Evolutionary conservation across 352 stramenopile genomes (phyloP).

Genomic region (Phytophthora cactorum): DNA sequence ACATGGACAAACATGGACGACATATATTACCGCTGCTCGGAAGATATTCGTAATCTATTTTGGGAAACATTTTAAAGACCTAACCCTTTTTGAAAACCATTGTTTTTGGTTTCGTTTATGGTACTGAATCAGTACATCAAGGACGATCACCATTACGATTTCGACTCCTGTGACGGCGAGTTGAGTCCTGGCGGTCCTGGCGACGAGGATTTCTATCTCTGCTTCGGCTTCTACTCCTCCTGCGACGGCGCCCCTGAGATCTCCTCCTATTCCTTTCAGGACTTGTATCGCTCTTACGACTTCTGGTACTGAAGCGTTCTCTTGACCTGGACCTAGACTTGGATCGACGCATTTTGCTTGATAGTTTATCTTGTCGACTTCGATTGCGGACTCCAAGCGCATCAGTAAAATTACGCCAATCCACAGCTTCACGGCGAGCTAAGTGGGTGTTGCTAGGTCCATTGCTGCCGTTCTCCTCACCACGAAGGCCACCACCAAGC

Average conservation of each 20-base stretch:
- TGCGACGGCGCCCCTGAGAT: not conserved
- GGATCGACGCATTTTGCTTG: constrained; percentile 1
- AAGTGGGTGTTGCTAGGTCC: not conserved
- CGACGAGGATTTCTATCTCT: constrained; percentile 16
- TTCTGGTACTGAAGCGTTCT: not conserved
- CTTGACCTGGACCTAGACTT: constrained; percentile 26
- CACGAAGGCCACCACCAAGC: constrained; percentile 31
- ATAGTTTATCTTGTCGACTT: constrained; percentile 12
- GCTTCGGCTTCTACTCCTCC: constrained; percentile 27
- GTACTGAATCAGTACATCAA: not conserved
- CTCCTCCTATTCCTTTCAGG: constrained; percentile 2
- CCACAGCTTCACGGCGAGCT: constrained; percentile 3
- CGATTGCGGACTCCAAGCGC: constrained; percentile 49
- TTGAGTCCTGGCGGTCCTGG: not conserved
- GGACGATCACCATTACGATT: constrained; percentile 1
- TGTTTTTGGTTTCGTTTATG: constrained; percentile 17
- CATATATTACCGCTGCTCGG: no score
- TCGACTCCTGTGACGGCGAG: constrained; percentile 1
- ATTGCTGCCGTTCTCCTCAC: not conserved
- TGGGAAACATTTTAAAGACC: no score
- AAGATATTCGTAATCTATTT: no score
- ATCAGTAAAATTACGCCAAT: constrained; percentile 39
- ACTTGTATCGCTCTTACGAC: not conserved
- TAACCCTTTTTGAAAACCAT: constrained; percentile 18
- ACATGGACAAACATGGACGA: no score